These are phyloP conservation scores for Purshia tridentata DNA, from an alignment of 306 rosid species.

Conservation along the genomic window DNA sequence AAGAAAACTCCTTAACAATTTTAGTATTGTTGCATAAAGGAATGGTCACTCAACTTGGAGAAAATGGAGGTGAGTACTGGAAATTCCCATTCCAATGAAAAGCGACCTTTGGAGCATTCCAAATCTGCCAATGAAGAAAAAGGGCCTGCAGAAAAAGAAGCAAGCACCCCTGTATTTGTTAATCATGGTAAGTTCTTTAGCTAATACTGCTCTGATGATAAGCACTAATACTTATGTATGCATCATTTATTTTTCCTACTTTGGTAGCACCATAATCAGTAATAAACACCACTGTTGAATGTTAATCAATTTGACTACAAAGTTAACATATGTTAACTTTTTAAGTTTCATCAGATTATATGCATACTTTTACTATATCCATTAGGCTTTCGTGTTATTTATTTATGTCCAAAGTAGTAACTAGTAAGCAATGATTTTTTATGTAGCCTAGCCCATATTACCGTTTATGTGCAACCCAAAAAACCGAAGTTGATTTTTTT, in stretches of 20 bases:
- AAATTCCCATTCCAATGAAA: conserved; percentile 55
- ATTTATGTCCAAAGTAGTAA: not conserved
- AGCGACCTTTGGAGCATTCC: conserved; percentile 46
- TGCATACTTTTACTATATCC: not conserved
- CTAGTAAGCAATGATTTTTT: not conserved
- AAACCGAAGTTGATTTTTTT: not conserved
- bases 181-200: conserved; percentile 64
- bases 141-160: conserved; percentile 46
- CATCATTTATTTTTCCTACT: not conserved
- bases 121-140: conserved; percentile 49
- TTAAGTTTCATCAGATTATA: not conserved
- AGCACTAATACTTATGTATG: not conserved
- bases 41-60: conserved; percentile 45
- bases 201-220: conserved; percentile 8
- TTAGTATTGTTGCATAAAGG: conserved; percentile 25
- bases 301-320: not conserved
- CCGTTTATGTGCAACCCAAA: not conserved
- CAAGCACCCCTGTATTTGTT: conserved; percentile 50
- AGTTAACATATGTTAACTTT: not conserved
- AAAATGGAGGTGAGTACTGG: conserved; percentile 55
- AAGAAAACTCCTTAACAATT: conserved; percentile 5
- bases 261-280: not conserved
- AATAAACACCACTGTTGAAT: not conserved
- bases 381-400: not conserved
- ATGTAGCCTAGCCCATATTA: not conserved